Evolutionary conservation across 2,329 filamentous ascomycete species (phyloP).

Genomic region (Epichloe glyceriae): DNA sequence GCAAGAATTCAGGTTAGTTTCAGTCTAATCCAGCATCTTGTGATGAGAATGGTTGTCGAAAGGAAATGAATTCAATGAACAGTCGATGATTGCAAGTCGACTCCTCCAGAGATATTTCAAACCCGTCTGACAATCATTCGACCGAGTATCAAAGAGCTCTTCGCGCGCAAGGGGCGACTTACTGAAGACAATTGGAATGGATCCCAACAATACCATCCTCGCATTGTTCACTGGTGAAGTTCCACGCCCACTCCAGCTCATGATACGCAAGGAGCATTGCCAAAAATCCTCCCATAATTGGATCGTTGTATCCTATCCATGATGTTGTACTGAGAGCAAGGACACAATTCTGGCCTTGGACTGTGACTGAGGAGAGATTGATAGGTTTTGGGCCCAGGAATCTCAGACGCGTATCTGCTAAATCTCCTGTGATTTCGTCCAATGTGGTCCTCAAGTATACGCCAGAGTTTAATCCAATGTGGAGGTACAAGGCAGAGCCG

Average conservation of each 20-base stretch:
- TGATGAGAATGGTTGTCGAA: too few relatives aligned
- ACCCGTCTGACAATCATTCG: slow-evolving; percentile 42
- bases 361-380: slow-evolving; percentile 75
- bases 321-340: slow-evolving; percentile 82
- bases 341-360: slow-evolving; percentile 72
- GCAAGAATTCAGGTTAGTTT: too few relatives aligned
- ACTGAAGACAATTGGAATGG: slow-evolving; percentile 26
- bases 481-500: slow-evolving; percentile 82
- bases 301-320: slow-evolving; percentile 88
- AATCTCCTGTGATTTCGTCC: slow-evolving; percentile 87
- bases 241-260: slow-evolving; percentile 85
- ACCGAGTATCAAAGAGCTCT: too few relatives aligned
- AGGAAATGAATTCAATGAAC: too few relatives aligned
- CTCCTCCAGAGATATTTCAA: too few relatives aligned
- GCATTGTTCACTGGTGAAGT: slow-evolving; percentile 90
- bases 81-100: too few relatives aligned
- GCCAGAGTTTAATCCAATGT: slow-evolving; percentile 89
- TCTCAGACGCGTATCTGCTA: slow-evolving; percentile 87
- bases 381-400: slow-evolving; percentile 88
- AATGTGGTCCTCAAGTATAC: slow-evolving; percentile 90
- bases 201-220: slow-evolving; percentile 89
- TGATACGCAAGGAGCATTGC: slow-evolving; percentile 84
- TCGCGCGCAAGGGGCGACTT: too few relatives aligned
- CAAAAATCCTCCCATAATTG: slow-evolving; percentile 75
- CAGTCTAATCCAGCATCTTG: too few relatives aligned